phyloP scores from a whole-genome alignment of 176 grass and related monocot genomes.

The Ananas comosus region DNA sequence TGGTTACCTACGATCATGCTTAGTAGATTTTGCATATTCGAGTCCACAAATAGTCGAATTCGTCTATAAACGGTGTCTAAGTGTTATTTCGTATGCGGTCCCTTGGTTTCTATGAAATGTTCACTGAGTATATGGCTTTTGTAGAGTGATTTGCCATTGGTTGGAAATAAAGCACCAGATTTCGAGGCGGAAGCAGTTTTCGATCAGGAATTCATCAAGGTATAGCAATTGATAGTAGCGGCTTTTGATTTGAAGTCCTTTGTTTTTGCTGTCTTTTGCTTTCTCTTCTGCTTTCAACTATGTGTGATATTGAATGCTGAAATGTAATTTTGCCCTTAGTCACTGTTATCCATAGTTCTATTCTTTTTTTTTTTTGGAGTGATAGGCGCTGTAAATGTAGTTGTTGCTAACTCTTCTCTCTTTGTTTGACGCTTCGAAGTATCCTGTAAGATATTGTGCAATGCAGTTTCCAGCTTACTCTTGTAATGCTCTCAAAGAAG shows the following conservation, averaged over 20 bases:
- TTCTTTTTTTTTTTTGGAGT: too few relatives aligned
- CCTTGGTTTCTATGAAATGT: not conserved
- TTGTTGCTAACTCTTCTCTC: too few relatives aligned
- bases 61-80: too few relatives aligned
- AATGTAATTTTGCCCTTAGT: not conserved
- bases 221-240: not conserved
- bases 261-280: not conserved
- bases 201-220: conserved; percentile 82
- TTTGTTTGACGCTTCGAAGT: too few relatives aligned
- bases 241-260: conserved; percentile 4
- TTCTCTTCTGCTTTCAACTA: not conserved
- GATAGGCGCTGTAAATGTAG: too few relatives aligned
- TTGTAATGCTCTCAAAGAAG: too few relatives aligned
- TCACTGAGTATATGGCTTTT: not conserved
- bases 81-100: too few relatives aligned
- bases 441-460: too few relatives aligned
- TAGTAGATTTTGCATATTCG: too few relatives aligned
- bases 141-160: conserved; percentile 64
- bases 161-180: conserved; percentile 76
- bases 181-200: conserved; percentile 82
- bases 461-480: too few relatives aligned
- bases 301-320: not conserved
- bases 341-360: not conserved
- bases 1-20: too few relatives aligned
- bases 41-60: too few relatives aligned